Evolutionary conservation across 2,329 filamentous ascomycete species (phyloP).

Genomic region (Clarireedia homoeocarpa): DNA sequence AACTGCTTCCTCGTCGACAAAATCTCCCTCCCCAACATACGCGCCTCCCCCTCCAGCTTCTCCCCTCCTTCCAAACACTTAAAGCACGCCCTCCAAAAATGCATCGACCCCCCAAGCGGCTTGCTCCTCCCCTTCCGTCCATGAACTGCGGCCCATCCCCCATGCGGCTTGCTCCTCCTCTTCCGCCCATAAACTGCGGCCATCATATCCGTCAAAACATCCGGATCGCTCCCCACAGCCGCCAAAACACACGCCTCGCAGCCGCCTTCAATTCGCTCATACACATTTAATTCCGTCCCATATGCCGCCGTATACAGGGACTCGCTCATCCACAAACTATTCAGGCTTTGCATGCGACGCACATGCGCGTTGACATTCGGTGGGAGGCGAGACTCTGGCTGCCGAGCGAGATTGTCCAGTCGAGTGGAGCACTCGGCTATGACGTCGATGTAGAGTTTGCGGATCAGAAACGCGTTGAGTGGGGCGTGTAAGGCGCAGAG

Average conservation of each 20-base stretch:
- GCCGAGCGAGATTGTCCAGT: constrained; percentile 19
- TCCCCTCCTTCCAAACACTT: constrained; percentile 2
- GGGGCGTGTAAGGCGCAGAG: constrained; percentile 36
- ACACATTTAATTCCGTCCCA: constrained; percentile 26
- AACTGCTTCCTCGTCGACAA: constrained; percentile 11
- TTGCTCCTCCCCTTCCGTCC: constrained; percentile 22
- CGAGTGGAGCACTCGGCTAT: constrained; percentile 35
- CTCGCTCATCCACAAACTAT: constrained; percentile 30
- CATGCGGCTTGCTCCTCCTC: constrained; percentile 5
- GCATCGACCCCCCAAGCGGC: constrained; percentile 10
- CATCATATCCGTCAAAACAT: constrained; percentile 38
- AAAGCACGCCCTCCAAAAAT: constrained; percentile 19
- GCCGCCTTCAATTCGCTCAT: constrained; percentile 28
- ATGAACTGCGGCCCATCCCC: constrained; percentile 31
- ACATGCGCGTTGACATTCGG: constrained; percentile 8
- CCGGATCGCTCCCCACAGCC: constrained; percentile 37
- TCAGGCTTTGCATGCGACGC: constrained; percentile 17
- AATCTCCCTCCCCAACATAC: constrained; percentile 14
- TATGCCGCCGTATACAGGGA: constrained; percentile 25
- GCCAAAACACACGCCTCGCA: constrained; percentile 49
- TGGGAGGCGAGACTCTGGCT: neutral
- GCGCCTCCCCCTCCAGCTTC: constrained; percentile 6
- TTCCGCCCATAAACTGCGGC: constrained; percentile 34
- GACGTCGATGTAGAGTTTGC: constrained; percentile 36
- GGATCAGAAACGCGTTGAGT: constrained; percentile 38